Conservation (phyloP, 805 yeast genomes). For the Maudiozyma pseudohumilis region DNA sequence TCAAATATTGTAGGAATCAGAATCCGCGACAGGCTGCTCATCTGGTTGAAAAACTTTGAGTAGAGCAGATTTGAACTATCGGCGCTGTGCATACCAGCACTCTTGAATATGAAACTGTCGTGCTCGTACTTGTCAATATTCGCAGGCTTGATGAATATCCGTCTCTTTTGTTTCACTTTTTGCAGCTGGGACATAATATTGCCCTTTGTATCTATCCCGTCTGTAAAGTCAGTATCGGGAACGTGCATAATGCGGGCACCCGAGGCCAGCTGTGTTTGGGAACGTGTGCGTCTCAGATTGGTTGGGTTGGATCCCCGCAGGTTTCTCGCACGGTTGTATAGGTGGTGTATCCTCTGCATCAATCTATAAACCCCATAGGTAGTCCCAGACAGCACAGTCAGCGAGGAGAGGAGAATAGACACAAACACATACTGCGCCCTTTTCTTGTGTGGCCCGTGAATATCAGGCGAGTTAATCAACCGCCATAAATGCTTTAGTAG, state of each 20-base stretch:
- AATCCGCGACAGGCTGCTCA: constrained; percentile 67
- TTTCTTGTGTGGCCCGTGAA: constrained; percentile 15
- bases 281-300: constrained; percentile 20
- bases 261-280: constrained; percentile 21
- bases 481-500: constrained; percentile 16
- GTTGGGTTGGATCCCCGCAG: constrained; percentile 2
- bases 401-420: constrained; percentile 13
- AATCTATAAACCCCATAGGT: constrained; percentile 12
- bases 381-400: constrained; percentile 13
- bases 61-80: constrained; percentile 31
- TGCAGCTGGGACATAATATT: not conserved
- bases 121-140: constrained; percentile 26
- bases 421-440: constrained; percentile 19
- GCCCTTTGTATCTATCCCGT: not conserved
- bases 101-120: constrained; percentile 25
- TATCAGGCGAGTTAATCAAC: constrained; percentile 15
- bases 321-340: constrained; percentile 9
- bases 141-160: constrained; percentile 23
- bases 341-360: constrained; percentile 7
- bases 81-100: constrained; percentile 13
- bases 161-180: constrained; percentile 12
- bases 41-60: constrained; percentile 62
- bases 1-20: constrained; percentile 67
- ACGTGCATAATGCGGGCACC: constrained; percentile 29
- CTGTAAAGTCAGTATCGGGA: constrained; percentile 15